A percentile compares a stretch with the other conserved stretches of the same genome.
Conservation (phyloP, 2,329 filamentous ascomycete species). For the Neocatenulostroma microsporum region DNA sequence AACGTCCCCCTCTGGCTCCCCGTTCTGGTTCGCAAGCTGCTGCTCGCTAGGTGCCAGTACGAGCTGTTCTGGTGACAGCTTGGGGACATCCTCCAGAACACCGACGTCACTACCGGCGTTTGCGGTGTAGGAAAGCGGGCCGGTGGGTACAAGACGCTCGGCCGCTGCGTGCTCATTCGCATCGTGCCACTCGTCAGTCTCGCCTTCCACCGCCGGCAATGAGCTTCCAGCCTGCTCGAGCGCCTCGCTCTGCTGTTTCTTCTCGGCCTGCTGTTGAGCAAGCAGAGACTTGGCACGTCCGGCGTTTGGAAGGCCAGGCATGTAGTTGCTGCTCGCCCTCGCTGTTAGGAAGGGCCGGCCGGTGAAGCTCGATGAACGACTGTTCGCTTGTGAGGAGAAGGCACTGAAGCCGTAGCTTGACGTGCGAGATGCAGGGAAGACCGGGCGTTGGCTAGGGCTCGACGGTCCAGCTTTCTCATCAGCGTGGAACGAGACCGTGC, state of each 20-base stretch:
- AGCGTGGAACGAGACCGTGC: too few species aligned
- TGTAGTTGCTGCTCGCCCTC: neutral
- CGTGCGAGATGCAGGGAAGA: too few species aligned
- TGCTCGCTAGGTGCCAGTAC: too few species aligned
- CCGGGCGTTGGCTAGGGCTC: too few species aligned
- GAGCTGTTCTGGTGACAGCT: too few species aligned
- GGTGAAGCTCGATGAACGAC: neutral
- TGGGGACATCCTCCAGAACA: neutral
- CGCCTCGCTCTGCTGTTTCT: neutral
- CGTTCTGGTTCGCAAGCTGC: too few species aligned
- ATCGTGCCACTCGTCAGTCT: neutral
- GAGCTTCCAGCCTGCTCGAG: neutral
- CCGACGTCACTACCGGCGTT: constrained; percentile 2
- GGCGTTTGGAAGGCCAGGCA: neutral
- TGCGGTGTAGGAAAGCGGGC: neutral
- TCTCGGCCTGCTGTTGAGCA: neutral
- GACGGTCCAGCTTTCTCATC: too few species aligned
- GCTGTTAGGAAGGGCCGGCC: neutral
- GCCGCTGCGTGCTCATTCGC: neutral
- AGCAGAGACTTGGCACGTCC: neutral
- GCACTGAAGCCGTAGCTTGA: too few species aligned
- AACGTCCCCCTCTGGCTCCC: too few species aligned
- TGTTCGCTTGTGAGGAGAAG: too few species aligned
- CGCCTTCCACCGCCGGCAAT: neutral
- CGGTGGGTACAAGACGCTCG: neutral